Evolutionary conservation across 2,329 filamentous ascomycete genomes (phyloP).

Genomic region (Neoascochyta sp.): DNA sequence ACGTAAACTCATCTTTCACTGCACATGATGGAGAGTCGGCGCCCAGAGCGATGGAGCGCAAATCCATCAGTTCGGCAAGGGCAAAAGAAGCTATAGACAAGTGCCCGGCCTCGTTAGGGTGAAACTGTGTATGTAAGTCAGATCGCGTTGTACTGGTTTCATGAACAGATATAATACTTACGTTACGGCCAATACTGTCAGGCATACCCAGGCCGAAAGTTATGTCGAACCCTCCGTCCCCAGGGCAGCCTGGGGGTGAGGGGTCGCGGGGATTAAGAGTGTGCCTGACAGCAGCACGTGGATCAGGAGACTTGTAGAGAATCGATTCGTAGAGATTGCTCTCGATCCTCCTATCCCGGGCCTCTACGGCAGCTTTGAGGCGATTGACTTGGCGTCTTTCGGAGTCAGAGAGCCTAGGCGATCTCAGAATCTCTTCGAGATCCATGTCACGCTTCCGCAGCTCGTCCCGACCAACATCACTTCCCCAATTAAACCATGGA

Average conservation of each 20-base stretch:
- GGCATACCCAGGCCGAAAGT: background rate
- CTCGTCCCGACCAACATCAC: background rate
- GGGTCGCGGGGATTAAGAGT: background rate
- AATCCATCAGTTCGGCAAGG: conserved; percentile 5
- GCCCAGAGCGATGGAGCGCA: conserved; percentile 4
- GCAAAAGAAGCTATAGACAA: conserved; percentile 5
- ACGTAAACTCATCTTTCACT: background rate
- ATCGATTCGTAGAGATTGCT: background rate
- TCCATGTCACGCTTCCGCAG: conserved; percentile 2
- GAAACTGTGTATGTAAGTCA: conserved; percentile 1
- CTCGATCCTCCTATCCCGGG: background rate
- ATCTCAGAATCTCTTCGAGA: background rate
- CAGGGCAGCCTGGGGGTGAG: background rate
- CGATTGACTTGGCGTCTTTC: background rate
- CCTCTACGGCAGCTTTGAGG: background rate
- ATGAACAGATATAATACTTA: background rate
- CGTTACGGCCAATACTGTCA: conserved; percentile 1
- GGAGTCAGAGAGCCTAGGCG: background rate
- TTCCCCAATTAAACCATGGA: background rate
- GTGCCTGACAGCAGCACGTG: background rate
- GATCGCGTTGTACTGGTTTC: background rate
- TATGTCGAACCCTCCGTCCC: background rate
- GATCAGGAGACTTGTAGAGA: background rate
- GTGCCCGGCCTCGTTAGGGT: conserved; percentile 4
- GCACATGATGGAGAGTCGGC: conserved; percentile 1